phyloP scores from a whole-genome alignment of 148 eudicot genomes.

The Fagopyrum tataricum region DNA sequence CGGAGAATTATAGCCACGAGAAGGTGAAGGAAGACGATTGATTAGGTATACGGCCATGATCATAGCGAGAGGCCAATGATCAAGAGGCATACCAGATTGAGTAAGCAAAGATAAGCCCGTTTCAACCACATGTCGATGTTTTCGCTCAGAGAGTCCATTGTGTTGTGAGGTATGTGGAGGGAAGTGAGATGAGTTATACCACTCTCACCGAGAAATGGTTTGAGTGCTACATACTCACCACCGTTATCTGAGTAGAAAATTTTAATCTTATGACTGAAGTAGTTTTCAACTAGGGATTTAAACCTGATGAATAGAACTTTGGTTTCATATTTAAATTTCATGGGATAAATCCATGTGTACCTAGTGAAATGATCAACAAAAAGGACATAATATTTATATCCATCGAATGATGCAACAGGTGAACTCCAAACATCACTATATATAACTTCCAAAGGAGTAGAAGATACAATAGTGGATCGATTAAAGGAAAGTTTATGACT shows the following conservation, averaged over 20 bases:
- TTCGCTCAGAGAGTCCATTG: not conserved
- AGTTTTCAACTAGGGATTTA: not conserved
- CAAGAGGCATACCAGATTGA: not conserved
- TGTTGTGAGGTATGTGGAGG: not conserved
- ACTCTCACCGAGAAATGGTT: too few relatives aligned
- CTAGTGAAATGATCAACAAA: not conserved
- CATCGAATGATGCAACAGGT: not conserved
- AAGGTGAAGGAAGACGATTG: not conserved
- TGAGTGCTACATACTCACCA: not conserved
- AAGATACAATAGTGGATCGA: too few relatives aligned
- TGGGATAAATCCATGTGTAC: not conserved
- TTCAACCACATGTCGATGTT: not conserved
- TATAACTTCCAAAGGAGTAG: not conserved
- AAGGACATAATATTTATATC: not conserved
- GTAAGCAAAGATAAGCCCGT: not conserved
- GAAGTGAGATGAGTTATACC: not conserved
- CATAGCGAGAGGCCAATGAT: not conserved
- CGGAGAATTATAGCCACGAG: not conserved
- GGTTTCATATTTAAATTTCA: too few relatives aligned
- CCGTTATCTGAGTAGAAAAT: not conserved
- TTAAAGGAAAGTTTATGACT: too few relatives aligned
- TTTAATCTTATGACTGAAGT: too few relatives aligned
- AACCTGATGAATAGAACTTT: not conserved
- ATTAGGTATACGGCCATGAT: not conserved
- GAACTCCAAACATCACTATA: not conserved